Base-by-base conservation (phyloP, 306 rosid genomes). In the Cucumis cinereus region DNA sequence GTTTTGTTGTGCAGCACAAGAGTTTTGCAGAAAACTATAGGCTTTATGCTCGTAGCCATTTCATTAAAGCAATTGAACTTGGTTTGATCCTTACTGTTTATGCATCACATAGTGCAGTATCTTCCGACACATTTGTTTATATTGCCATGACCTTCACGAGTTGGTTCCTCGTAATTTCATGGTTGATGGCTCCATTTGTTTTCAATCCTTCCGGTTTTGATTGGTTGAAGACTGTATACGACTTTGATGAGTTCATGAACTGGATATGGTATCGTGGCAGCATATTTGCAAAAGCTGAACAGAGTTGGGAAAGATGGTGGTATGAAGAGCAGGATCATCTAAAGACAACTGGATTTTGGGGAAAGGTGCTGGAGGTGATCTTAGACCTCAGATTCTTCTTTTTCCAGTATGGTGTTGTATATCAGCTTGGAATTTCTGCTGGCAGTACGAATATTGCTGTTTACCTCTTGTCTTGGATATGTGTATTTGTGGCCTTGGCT, bases 251-350 rank as follows among this genome's bases (percentile, higher is more conserved):
- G 71, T 93, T 90, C 60, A 88, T 89, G 87, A 86, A 56, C 84
- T 93, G 98, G 98, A 82, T 93, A 79, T 89, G 93, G 95, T 80
- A 54, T 74, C 86, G 82, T 8, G 95, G 90, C 56, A 88, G 96
- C 57, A 86, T 93, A 72, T 90, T 90, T 77, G 96, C 95, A 66
- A 90, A 90, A 85, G 91, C 95, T 80, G 98, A 90, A 81, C 88
- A 90, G 78, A 90, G 98, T 80, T 93, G 98, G 98, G 97, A 90
- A 82, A 89, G 86, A 78, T 93, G 98, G 98, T 93, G 98, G 97
- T 88, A 89, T 19, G 98, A 93, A 79, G 97, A 90, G 79, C 97
- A 90, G 80, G 97, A 89, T 81, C 98, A 93, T 82, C 81, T 93
- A 33, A 88, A 74, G 84, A 69, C 78, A 30, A 93, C 95, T 35